phyloP scores from a whole-genome alignment of 1,139 yeast species.

The Candida pseudoviswanathii region DNA sequence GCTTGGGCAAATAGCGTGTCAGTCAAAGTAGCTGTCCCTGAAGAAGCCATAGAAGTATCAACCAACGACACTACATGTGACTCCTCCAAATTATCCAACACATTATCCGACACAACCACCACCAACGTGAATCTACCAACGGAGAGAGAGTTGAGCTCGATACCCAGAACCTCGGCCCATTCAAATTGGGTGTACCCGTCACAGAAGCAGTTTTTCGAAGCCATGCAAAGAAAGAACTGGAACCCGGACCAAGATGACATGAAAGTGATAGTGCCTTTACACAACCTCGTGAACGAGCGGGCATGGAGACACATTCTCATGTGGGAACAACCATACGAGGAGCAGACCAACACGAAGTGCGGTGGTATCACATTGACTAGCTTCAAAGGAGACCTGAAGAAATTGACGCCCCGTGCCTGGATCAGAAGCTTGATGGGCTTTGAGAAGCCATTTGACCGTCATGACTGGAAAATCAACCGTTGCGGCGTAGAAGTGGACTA shows the following conservation, averaged over 20 bases:
- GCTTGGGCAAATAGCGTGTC: slow-evolving; percentile 54
- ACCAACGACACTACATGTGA: slow-evolving; percentile 50
- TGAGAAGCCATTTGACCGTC: slow-evolving; percentile 89
- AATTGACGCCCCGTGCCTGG: slow-evolving; percentile 88
- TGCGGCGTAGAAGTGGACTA: slow-evolving; percentile 85
- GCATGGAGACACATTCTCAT: slow-evolving; percentile 84
- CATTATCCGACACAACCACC: slow-evolving; percentile 22
- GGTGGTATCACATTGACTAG: slow-evolving; percentile 86
- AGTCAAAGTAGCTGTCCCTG: slow-evolving; percentile 30
- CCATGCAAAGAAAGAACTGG: slow-evolving; percentile 92
- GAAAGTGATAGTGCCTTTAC: slow-evolving; percentile 91
- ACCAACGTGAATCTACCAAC: slow-evolving; percentile 49
- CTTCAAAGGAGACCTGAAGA: slow-evolving; percentile 85
- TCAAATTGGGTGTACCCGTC: slow-evolving; percentile 93
- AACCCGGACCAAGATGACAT: slow-evolving; percentile 80
- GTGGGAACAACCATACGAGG: slow-evolving; percentile 75
- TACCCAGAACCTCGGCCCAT: slow-evolving; percentile 71
- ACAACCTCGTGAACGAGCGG: slow-evolving; percentile 88
- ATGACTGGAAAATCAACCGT: slow-evolving; percentile 91
- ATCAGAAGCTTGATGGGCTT: slow-evolving; percentile 66
- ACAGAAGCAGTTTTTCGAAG: slow-evolving; percentile 90
- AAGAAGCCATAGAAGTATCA: slow-evolving; percentile 47
- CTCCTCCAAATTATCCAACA: slow-evolving; percentile 37
- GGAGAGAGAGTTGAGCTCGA: slow-evolving; percentile 78
- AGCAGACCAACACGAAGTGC: slow-evolving; percentile 52